Percentiles rank a stretch among this genome's conserved stretches.
Evolutionary conservation across 345 rosid genomes (phyloP).

Genomic region (Combretum micranthum): DNA sequence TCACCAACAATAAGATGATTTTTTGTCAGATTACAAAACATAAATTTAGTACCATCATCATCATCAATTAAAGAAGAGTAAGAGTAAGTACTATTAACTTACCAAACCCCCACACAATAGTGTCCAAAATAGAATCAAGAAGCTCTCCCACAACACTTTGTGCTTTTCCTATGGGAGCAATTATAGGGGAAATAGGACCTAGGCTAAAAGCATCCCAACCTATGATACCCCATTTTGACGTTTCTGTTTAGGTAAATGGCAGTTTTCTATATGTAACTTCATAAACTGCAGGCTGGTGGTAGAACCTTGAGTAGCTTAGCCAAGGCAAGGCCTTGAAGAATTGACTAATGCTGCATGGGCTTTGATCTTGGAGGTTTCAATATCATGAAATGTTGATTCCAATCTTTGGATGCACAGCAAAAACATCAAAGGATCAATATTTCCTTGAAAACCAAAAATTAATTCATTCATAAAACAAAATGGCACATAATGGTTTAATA

Average conservation of each 20-base stretch:
- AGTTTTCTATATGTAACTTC: constrained; percentile 67
- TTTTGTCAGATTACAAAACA: constrained; percentile 33
- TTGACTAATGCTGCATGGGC: constrained; percentile 50
- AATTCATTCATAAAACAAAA: too few species aligned
- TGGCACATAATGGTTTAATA: too few species aligned
- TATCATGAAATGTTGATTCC: constrained; percentile 93
- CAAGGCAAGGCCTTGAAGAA: constrained; percentile 51
- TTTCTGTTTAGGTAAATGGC: constrained; percentile 59
- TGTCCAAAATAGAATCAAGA: constrained; percentile 83
- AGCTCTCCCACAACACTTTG: constrained; percentile 85
- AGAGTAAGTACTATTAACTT: constrained; percentile 19
- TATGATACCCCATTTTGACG: constrained; percentile 68
- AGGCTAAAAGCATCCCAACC: constrained; percentile 63
- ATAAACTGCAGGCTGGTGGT: constrained; percentile 37
- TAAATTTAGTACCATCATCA: constrained; percentile 15
- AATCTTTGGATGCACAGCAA: constrained; percentile 67
- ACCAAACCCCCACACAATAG: constrained; percentile 84
- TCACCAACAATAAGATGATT: constrained; percentile 93
- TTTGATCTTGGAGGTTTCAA: constrained; percentile 81
- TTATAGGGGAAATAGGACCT: constrained; percentile 90
- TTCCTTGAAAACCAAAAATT: not conserved
- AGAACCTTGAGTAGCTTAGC: constrained; percentile 41
- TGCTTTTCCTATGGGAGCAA: constrained; percentile 96
- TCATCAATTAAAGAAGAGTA: constrained; percentile 5
- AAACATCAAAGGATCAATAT: constrained; percentile 10